These are phyloP conservation scores for Ensete glaucum DNA, from an alignment of 176 grass and related monocot species.

Conservation along the genomic window DNA sequence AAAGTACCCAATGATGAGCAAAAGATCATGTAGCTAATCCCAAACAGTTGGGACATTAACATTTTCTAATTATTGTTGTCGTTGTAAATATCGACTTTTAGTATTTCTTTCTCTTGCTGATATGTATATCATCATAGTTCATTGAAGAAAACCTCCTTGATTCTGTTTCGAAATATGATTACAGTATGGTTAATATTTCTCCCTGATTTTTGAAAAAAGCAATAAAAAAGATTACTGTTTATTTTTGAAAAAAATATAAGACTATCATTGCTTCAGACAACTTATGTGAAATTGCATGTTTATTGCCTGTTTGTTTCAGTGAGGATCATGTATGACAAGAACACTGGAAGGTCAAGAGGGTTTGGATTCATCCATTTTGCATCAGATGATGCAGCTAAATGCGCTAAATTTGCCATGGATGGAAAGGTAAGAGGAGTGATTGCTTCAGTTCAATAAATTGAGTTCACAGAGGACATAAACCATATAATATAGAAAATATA, in stretches of 20 bases:
- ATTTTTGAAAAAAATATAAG: constrained; percentile 1
- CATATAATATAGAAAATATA: neutral
- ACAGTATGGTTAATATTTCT: neutral
- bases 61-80: neutral
- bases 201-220: neutral
- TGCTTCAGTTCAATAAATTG: constrained; percentile 1
- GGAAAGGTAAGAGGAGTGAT: constrained; percentile 51
- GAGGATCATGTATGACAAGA: constrained; percentile 82
- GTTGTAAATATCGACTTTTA: neutral
- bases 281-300: constrained; percentile 17
- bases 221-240: neutral
- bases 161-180: neutral
- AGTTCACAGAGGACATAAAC: constrained; percentile 1
- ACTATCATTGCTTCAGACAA: neutral
- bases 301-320: constrained; percentile 36
- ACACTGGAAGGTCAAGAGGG: constrained; percentile 82
- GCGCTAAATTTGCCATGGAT: constrained; percentile 69
- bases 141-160: neutral
- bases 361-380: constrained; percentile 86
- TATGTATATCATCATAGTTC: neutral
- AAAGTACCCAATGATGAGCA: too few species aligned
- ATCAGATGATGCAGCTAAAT: constrained; percentile 65
- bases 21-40: too few species aligned
- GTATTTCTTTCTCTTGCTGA: neutral
- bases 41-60: too few species aligned